Evolutionary conservation across 768 basidiomycete genomes (phyloP).

Genomic region (Trametes gibbosa): DNA sequence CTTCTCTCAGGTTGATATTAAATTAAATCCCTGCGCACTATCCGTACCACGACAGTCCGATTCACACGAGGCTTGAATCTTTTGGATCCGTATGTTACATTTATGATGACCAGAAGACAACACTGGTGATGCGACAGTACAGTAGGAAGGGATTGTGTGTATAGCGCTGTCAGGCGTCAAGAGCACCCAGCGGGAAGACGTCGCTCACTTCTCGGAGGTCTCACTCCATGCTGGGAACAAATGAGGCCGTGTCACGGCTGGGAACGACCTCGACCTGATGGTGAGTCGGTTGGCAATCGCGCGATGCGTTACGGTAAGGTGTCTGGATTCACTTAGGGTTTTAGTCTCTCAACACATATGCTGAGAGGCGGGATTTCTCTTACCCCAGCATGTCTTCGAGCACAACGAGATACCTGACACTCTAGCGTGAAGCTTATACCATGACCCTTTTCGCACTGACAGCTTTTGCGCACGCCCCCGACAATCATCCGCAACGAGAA

Average conservation of each 20-base stretch:
- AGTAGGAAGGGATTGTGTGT: no score
- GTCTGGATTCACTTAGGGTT: neutral
- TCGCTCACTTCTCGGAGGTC: conserved; percentile 21
- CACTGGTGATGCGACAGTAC: no score
- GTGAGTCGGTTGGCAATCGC: neutral
- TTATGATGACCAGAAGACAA: neutral
- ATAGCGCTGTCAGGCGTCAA: neutral
- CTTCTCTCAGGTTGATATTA: neutral
- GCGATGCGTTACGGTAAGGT: neutral
- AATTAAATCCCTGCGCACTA: neutral
- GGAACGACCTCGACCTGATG: neutral
- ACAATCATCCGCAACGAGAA: conserved; percentile 7
- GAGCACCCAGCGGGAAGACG: conserved; percentile 7
- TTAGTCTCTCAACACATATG: neutral
- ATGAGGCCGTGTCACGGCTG: neutral
- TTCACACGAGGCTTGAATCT: neutral
- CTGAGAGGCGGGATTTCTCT: neutral
- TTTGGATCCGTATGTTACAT: neutral
- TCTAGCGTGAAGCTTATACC: neutral
- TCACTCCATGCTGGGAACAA: conserved; percentile 14
- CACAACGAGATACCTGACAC: neutral
- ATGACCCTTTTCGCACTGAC: neutral
- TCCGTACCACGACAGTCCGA: no score
- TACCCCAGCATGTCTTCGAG: no score
- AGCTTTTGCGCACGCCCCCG: neutral